Evolutionary conservation across 257 asterid genomes (phyloP).

Genomic region (Knoxia roxburghii): DNA sequence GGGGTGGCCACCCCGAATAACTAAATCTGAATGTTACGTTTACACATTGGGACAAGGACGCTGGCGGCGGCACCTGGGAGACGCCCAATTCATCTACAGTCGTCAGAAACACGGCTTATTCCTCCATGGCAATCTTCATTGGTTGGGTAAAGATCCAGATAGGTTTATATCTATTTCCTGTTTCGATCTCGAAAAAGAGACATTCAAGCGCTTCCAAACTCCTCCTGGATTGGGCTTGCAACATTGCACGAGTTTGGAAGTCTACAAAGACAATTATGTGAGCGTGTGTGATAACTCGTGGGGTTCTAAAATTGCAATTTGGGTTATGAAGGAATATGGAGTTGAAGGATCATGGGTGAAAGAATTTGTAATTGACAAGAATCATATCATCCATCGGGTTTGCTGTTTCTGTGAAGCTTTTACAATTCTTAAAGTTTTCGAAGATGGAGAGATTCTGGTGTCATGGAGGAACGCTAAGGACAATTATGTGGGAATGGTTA

Average conservation of each 20-base stretch:
- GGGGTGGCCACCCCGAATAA: background rate
- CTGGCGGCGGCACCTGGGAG: constrained; percentile 24
- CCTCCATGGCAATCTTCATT: constrained; percentile 32
- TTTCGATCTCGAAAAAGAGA: constrained; percentile 40
- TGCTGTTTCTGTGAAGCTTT: constrained; percentile 31
- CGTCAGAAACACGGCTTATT: constrained; percentile 21
- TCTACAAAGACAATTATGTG: constrained; percentile 17
- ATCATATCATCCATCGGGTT: constrained; percentile 13
- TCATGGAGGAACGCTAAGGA: constrained; percentile 30
- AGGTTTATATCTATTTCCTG: constrained; percentile 32
- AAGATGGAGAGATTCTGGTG: constrained; percentile 39
- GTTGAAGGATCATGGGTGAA: constrained; percentile 39
- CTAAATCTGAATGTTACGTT: constrained; percentile 35
- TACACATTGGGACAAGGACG: constrained; percentile 35
- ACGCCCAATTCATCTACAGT: constrained; percentile 24
- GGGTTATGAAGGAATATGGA: constrained; percentile 56
- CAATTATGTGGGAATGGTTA: background rate
- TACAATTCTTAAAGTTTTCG: constrained; percentile 23
- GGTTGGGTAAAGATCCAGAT: constrained; percentile 38
- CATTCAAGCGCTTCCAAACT: constrained; percentile 29
- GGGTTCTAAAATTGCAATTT: constrained; percentile 23
- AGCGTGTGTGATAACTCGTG: constrained; percentile 38
- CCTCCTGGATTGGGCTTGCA: constrained; percentile 16
- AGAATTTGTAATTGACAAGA: constrained; percentile 30
- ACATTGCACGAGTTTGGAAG: constrained; percentile 36